Base-by-base conservation (phyloP, 768 basidiomycete species). In the Clitopilus passeckerianus region DNA sequence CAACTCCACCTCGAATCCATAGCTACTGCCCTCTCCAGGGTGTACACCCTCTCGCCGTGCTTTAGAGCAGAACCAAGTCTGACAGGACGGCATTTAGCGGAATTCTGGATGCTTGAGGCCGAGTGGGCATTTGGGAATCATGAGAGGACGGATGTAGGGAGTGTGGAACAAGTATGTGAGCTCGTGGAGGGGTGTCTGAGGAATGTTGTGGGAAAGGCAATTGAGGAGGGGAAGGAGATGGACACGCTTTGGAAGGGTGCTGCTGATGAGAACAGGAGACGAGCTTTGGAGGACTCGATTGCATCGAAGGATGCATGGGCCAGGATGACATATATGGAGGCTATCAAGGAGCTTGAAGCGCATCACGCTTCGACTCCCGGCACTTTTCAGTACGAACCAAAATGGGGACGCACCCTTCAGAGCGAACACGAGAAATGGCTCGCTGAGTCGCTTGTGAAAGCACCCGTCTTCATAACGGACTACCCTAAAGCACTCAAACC, bases 31-130 rank as follows among this genome's bases (percentile, higher is more conserved):
- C 72, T 95, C 16, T 82, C 89, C 0, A 85, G 95, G 18, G 90
- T 92, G 1, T 99, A 95, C 76, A 95, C 95, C 0, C 83, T 99
- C 22, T 88, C 91, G 0, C 95, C 97, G 0, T 90, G 90, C 63
- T 99, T 99, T 74, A 89, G 97, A 15, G 96, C 97, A 20, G 97
- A 99, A 69, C 85, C 85, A 5, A 91, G 89, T 2, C 81, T 88
- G 64, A 98, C 96, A 1, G 84, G 85, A 33, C 80, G 96, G n/a
- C 97, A 99, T 69, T 82, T 99, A 12, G 86, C 93, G 55, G 97
- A 99, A 71, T 99, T 99, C 72, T 98, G 93, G 91, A 99, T 99
- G 97, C 84, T 98, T 57, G 97, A 99, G 74, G 95, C 92, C 0
- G 97, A 99, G 69, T 88, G 93, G 82, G 86, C 86, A 1, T 74